phyloP scores from a whole-genome alignment of 2,329 filamentous ascomycete species.

The Alternaria dauci region DNA sequence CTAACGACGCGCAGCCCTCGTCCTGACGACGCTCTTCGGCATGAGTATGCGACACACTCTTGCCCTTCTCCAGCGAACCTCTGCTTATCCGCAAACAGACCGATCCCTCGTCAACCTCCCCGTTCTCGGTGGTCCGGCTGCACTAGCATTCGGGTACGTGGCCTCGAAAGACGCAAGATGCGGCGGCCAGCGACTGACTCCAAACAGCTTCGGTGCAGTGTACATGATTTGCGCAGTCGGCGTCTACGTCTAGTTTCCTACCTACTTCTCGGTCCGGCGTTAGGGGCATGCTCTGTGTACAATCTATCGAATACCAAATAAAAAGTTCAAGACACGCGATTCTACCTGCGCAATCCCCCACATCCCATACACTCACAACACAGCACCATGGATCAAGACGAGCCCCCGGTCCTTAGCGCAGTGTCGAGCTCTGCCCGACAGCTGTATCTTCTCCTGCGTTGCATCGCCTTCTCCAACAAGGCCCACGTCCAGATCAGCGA shows the following conservation, averaged over 20 bases:
- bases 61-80: not conserved
- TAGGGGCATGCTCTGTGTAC: conserved; percentile 40
- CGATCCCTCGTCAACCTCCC: conserved; percentile 80
- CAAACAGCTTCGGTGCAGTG: conserved; percentile 84
- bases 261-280: conserved; percentile 38
- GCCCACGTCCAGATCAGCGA: conserved; percentile 79
- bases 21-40: conserved; percentile 80
- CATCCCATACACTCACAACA: conserved; percentile 7
- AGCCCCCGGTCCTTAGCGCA: conserved; percentile 72
- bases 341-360: conserved; percentile 12
- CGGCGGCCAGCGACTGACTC: conserved; percentile 1
- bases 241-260: conserved; percentile 82
- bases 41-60: conserved; percentile 69
- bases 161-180: conserved; percentile 7
- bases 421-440: conserved; percentile 81
- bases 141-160: conserved; percentile 85
- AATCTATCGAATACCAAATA: conserved; percentile 53
- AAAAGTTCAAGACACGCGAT: conserved; percentile 36
- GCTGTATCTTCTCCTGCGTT: conserved; percentile 71
- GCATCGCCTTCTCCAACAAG: conserved; percentile 68
- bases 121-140: conserved; percentile 83
- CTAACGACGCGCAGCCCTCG: conserved; percentile 60
- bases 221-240: conserved; percentile 99
- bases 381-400: conserved; percentile 41
- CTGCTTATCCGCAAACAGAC: conserved; percentile 74